A percentile compares a stretch with the other conserved stretches of the same genome.
phyloP scores from a whole-genome alignment of 2,329 filamentous ascomycete species.

The Fusarium sp. region DNA sequence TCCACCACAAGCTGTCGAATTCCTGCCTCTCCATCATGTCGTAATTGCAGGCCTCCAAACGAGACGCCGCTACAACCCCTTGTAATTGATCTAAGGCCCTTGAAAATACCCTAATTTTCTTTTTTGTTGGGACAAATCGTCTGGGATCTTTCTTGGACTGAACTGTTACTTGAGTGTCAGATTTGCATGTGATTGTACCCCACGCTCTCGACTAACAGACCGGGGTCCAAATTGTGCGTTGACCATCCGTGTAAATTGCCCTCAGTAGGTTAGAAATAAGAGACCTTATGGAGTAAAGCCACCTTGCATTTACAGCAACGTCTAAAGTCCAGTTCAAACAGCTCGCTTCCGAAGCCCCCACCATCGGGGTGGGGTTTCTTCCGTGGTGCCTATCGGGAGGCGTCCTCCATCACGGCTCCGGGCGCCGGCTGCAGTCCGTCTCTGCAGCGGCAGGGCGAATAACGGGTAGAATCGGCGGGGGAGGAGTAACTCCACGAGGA shows the following conservation, averaged over 20 bases:
- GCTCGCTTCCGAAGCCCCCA: conserved; percentile 44
- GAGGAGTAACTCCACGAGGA: background rate
- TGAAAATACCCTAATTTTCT: conserved; percentile 3
- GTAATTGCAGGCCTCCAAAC: background rate
- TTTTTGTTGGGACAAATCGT: conserved; percentile 24
- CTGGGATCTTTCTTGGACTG: conserved; percentile 14
- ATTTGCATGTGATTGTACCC: conserved; percentile 45
- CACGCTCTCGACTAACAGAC: conserved; percentile 30
- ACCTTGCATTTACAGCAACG: conserved; percentile 21
- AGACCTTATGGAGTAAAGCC: conserved; percentile 20
- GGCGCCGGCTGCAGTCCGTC: conserved; percentile 42
- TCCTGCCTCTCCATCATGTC: background rate
- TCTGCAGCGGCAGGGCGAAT: conserved; percentile 30
- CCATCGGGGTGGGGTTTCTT: conserved; percentile 42
- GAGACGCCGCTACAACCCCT: conserved; percentile 11
- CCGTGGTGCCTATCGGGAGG: conserved; percentile 49
- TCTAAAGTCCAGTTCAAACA: conserved; percentile 10
- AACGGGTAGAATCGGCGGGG: conserved; percentile 43
- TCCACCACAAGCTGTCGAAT: background rate
- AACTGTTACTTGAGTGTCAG: background rate
- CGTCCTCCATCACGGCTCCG: conserved; percentile 46
- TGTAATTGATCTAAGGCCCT: background rate
- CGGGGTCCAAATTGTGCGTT: conserved; percentile 23
- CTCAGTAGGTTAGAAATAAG: conserved; percentile 21
- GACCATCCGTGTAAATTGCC: conserved; percentile 4